Evolutionary conservation across 2,329 filamentous ascomycete species (phyloP).

Genomic region (Xylaria sp.): DNA sequence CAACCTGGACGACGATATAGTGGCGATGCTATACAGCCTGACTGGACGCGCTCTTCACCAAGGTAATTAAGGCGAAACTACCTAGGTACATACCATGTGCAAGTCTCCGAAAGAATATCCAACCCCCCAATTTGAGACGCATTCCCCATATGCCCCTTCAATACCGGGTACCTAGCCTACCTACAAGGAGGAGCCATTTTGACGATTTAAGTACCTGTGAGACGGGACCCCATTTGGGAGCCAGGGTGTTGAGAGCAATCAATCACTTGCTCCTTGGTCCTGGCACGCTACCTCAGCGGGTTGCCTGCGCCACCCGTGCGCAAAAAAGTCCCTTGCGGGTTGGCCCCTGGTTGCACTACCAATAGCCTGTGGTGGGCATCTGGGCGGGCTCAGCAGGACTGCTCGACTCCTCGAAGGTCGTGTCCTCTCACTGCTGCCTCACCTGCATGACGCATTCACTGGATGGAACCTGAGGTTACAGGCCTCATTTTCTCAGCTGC

Average conservation of each 20-base stretch:
- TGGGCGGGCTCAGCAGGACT: no score
- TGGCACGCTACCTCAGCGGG: background rate
- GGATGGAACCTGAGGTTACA: slow-evolving; percentile 1
- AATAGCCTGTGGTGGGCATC: background rate
- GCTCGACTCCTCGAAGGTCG: background rate
- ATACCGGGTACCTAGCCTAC: background rate
- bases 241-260: background rate
- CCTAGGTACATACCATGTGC: background rate
- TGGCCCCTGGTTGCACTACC: background rate
- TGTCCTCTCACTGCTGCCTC: slow-evolving; percentile 28
- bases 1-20: background rate
- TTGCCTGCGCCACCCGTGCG: slow-evolving; percentile 14
- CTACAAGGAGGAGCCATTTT: background rate
- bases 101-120: background rate
- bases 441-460: slow-evolving; percentile 23
- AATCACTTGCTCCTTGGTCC: background rate
- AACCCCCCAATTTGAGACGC: background rate
- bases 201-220: background rate
- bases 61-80: background rate
- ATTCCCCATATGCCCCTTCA: background rate
- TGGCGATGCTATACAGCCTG: background rate
- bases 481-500: slow-evolving; percentile 22
- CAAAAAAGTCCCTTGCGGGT: slow-evolving; percentile 32
- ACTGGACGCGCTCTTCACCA: background rate
- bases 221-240: background rate